Conservation (phyloP, 31 red algal genomes). For the Endocladia muricata region DNA sequence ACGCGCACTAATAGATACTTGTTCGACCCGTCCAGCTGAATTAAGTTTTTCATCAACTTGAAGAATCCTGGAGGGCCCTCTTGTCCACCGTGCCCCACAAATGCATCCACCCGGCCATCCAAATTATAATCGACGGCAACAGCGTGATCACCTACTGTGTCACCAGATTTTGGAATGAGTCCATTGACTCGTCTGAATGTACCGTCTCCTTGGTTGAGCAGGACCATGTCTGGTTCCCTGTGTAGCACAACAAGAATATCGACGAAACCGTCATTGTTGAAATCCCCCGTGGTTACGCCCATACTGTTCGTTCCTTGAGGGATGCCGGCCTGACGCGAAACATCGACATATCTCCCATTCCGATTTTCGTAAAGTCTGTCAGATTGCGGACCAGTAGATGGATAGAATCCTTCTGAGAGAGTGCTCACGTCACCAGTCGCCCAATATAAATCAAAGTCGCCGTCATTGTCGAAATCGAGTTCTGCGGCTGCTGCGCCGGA, state of each 20-base stretch:
- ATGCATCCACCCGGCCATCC: constrained; percentile 33
- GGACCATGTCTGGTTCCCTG: constrained; percentile 24
- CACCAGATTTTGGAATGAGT: not conserved
- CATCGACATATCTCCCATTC: constrained; percentile 33
- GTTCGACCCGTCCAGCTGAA: constrained; percentile 5
- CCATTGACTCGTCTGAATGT: constrained; percentile 28
- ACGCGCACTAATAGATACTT: constrained; percentile 43
- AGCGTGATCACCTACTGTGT: constrained; percentile 34
- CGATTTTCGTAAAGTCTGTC: constrained; percentile 37
- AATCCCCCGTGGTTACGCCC: constrained; percentile 56
- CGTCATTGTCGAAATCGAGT: constrained; percentile 32
- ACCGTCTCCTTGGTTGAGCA: constrained; percentile 44
- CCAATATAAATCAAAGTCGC: constrained; percentile 16
- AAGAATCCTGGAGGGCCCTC: constrained; percentile 15
- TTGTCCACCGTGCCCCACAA: constrained; percentile 33
- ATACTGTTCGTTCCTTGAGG: constrained; percentile 1
- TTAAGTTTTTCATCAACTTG: constrained; percentile 22
- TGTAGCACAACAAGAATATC: constrained; percentile 45
- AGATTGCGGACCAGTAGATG: too few relatives aligned
- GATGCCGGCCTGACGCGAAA: constrained; percentile 30
- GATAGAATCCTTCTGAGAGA: not conserved
- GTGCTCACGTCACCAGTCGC: not conserved
- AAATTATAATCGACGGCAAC: constrained; percentile 33
- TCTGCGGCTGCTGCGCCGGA: constrained; percentile 2
- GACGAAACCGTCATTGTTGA: constrained; percentile 55